phyloP scores from a whole-genome alignment of 2,329 filamentous ascomycete genomes.

The Diplodia mutila region DNA sequence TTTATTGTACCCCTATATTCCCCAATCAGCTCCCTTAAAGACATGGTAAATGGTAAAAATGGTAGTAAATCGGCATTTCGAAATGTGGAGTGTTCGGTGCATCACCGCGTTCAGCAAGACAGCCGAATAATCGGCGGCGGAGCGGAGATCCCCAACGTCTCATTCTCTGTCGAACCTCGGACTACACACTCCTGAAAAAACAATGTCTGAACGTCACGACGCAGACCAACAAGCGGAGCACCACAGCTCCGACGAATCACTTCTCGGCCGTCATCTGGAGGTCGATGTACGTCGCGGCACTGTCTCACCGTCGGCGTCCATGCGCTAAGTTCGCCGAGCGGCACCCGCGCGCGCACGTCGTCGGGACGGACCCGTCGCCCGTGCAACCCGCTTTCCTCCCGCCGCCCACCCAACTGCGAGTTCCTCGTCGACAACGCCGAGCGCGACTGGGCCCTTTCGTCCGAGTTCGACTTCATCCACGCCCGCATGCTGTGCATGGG shows the following conservation, averaged over 20 bases:
- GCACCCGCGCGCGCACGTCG: slow-evolving; percentile 46
- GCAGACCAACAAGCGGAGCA: neutral
- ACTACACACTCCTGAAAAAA: no score
- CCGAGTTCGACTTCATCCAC: slow-evolving; percentile 59
- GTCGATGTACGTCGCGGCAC: neutral
- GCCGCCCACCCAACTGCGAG: slow-evolving; percentile 27
- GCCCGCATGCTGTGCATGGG: slow-evolving; percentile 53
- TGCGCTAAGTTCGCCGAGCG: slow-evolving; percentile 30
- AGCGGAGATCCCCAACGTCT: neutral
- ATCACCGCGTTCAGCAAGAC: neutral
- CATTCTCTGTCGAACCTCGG: no score
- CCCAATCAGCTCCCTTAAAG: no score
- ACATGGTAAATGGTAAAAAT: no score
- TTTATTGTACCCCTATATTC: no score
- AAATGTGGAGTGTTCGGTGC: neutral
- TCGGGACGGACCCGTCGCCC: slow-evolving; percentile 54
- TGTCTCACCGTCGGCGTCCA: no score
- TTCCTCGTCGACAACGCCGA: slow-evolving; percentile 29
- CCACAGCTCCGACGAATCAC: neutral
- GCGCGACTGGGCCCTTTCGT: slow-evolving; percentile 57
- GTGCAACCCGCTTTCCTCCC: slow-evolving; percentile 42
- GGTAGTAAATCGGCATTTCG: neutral
- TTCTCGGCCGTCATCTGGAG: slow-evolving; percentile 13
- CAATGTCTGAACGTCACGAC: neutral
- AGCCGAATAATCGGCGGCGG: neutral